Percentiles rank a stretch among this genome's conserved stretches.
Conservation (phyloP, 306 rosid genomes). For the Trifolium dubium region DNA sequence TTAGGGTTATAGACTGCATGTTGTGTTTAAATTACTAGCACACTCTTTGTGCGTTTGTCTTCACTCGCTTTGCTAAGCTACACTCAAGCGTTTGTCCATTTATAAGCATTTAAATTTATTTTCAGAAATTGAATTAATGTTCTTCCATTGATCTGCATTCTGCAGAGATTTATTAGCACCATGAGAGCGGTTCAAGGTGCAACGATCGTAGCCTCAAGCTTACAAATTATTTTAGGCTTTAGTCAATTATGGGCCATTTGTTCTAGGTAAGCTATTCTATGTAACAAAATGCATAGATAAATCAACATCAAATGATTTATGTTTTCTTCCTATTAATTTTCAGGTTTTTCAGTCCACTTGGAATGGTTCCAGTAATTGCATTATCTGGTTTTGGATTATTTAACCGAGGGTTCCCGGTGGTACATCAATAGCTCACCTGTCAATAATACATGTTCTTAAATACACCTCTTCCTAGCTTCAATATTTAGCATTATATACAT, state of each 20-base stretch:
- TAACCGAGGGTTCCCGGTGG: constrained; percentile 99
- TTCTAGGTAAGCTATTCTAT: constrained; percentile 67
- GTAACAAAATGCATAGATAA: constrained; percentile 23
- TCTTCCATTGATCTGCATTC: constrained; percentile 45
- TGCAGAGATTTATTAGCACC: constrained; percentile 84
- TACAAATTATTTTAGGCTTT: constrained; percentile 91
- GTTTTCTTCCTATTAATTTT: neutral
- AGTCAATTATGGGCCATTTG: constrained; percentile 98
- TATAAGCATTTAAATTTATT: neutral
- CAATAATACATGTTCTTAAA: constrained; percentile 9
- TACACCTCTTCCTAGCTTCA: neutral
- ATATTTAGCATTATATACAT: neutral
- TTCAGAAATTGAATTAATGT: constrained; percentile 15
- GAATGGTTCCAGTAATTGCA: constrained; percentile 98
- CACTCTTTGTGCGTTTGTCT: no score
- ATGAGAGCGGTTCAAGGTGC: constrained; percentile 99
- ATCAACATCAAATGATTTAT: constrained; percentile 16
- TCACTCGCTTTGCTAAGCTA: no score
- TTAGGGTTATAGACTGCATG: neutral
- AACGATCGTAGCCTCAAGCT: constrained; percentile 83
- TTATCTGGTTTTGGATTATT: constrained; percentile 93
- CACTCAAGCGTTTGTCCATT: no score
- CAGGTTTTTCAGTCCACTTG: constrained; percentile 99
- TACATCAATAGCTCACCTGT: constrained; percentile 41
- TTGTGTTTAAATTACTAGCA: no score